These are phyloP conservation scores for Apiospora hydei DNA, from an alignment of 2,329 filamentous ascomycete genomes.

Conservation along the genomic window DNA sequence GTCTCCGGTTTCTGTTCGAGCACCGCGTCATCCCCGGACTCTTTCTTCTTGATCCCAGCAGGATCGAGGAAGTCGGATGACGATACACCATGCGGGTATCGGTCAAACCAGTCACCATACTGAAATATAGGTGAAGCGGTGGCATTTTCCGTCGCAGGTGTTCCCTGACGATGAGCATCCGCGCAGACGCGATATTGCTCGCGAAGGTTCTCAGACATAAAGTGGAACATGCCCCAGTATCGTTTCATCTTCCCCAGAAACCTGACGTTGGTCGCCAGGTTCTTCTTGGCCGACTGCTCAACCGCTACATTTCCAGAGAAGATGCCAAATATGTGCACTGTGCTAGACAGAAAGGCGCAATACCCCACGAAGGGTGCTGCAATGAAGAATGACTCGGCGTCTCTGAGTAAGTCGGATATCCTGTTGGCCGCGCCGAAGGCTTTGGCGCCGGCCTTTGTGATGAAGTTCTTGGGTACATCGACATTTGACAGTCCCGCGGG, in stretches of 20 bases:
- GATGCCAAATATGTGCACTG: constrained; percentile 91
- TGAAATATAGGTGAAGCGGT: constrained; percentile 77
- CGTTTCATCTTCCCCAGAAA: constrained; percentile 95
- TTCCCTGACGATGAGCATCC: constrained; percentile 77
- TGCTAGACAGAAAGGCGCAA: constrained; percentile 90
- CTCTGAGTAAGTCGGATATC: constrained; percentile 84
- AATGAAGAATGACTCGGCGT: constrained; percentile 80
- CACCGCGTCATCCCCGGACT: constrained; percentile 85
- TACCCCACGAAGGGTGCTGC: constrained; percentile 95
- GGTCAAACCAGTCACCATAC: constrained; percentile 97
- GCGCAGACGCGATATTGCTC: constrained; percentile 86
- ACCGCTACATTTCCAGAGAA: constrained; percentile 83
- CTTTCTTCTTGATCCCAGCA: constrained; percentile 70
- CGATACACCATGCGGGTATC: constrained; percentile 91
- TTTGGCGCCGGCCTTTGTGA: constrained; percentile 75
- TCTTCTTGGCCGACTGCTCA: constrained; percentile 80
- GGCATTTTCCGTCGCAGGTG: constrained; percentile 55
- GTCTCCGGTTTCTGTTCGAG: constrained; percentile 88
- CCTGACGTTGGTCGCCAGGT: constrained; percentile 85
- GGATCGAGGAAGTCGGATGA: constrained; percentile 84
- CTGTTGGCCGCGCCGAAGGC: constrained; percentile 85
- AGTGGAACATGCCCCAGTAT: constrained; percentile 98
- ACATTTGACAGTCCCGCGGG: constrained; percentile 69
- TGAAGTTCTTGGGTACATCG: constrained; percentile 79
- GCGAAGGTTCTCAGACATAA: constrained; percentile 91